phyloP scores from a whole-genome alignment of 1,284 basidiomycete genomes.

The Boletellus deceptivus region DNA sequence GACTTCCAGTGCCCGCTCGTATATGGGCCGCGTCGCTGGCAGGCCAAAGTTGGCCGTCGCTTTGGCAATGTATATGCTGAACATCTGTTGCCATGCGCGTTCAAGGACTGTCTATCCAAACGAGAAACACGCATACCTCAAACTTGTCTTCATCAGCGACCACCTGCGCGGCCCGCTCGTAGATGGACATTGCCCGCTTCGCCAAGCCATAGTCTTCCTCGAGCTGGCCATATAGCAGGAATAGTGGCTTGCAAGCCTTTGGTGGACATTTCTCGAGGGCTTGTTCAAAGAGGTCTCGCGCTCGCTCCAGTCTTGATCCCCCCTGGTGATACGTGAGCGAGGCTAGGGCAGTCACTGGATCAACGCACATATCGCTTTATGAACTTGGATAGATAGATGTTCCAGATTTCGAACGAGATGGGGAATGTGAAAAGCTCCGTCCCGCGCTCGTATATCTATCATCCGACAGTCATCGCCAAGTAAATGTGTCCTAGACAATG shows the following conservation, averaged over 20 bases:
- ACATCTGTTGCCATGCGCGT: conserved; percentile 64
- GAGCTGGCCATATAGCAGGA: conserved; percentile 92
- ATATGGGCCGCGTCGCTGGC: conserved; percentile 94
- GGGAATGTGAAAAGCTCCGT: conserved; percentile 98
- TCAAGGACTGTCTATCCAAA: background rate
- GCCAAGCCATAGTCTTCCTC: conserved; percentile 96
- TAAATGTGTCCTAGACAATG: conserved; percentile 3
- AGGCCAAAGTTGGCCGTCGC: conserved; percentile 94
- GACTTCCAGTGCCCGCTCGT: conserved; percentile 93
- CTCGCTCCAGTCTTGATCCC: conserved; percentile 91
- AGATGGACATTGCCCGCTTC: conserved; percentile 94
- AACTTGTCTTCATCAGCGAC: conserved; percentile 92
- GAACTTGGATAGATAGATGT: conserved; percentile 97
- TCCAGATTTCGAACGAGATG: conserved; percentile 98
- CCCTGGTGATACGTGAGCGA: conserved; percentile 48
- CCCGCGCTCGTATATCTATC: conserved; percentile 91
- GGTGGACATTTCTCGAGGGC: conserved; percentile 94
- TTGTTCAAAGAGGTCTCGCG: conserved; percentile 97
- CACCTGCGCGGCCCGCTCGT: conserved; percentile 87
- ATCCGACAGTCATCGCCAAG: conserved; percentile 3
- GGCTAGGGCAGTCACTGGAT: background rate
- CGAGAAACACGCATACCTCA: conserved; percentile 58
- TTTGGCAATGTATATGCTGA: conserved; percentile 96
- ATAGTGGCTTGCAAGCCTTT: conserved; percentile 93
- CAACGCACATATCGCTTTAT: conserved; percentile 87